phyloP scores from a whole-genome alignment of 169 alveolate genomes.

The Babesia bigemina region DNA sequence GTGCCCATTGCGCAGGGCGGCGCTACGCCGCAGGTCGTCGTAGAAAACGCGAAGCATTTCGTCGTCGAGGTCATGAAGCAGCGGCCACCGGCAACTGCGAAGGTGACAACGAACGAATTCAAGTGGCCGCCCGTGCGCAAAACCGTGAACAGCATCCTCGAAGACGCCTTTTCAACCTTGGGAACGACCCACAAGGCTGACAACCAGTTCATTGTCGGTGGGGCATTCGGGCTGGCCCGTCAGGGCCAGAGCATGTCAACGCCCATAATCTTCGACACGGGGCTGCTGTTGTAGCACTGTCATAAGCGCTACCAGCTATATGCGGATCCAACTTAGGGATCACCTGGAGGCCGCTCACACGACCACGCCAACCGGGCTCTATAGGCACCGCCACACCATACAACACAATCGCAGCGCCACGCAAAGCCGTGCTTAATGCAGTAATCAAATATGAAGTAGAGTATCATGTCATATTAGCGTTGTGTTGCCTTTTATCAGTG shows the following conservation, averaged over 20 bases:
- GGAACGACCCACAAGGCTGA: not conserved
- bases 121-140: conserved; percentile 54
- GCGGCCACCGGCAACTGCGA: conserved; percentile 24
- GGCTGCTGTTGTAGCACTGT: not conserved
- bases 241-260: not conserved
- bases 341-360: no score
- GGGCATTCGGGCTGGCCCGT: conserved; percentile 22
- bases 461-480: conserved; percentile 1
- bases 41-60: conserved; percentile 31
- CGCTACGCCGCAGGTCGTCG: conserved; percentile 13
- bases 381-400: not conserved
- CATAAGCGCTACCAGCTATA: not conserved
- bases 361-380: no score
- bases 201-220: conserved; percentile 21
- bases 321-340: no score
- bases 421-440: not conserved
- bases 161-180: conserved; percentile 10
- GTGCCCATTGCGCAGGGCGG: conserved; percentile 40
- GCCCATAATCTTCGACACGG: conserved; percentile 22
- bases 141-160: conserved; percentile 14
- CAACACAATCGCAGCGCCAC: not conserved
- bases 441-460: not conserved
- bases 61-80: conserved; percentile 34
- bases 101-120: conserved; percentile 6
- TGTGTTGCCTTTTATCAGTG: conserved; percentile 33